Evolutionary conservation across 441 rosid genomes (phyloP), one percentile per base, ranked within the genome.

Genomic region (Populus hybrid): DNA sequence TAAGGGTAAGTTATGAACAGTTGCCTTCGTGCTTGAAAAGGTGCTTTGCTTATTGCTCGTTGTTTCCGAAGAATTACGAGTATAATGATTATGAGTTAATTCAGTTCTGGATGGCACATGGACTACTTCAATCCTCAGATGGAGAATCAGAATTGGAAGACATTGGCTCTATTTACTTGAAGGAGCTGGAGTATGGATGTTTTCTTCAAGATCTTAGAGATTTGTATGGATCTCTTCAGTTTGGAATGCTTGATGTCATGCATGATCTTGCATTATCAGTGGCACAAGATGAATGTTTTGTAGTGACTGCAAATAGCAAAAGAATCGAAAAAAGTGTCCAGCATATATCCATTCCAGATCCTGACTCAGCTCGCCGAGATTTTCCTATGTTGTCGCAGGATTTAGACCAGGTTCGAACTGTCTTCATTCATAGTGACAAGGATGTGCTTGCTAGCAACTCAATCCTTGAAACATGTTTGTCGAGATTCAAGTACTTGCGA

Each of bases 101-200:
- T 36, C 75, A 46, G 1, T 50, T 73, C 19, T 81, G 80, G 80
- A 77, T 77, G 75, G 83, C 69, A 10, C 67, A 74, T 12, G 80
- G 78, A 0, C 63, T 73, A 8, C 75, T 81, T 24, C 46, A 19
- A 12, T 34, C 72, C 0, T 6, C 6, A 6, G 9, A 8, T 4
- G 35, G 16, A 7, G 35, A 65, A 4, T 30, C 73, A 59, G 74
- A 72, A 24, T 57, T 40, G 66, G 80, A 81, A 65, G 67, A 69
- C n/a, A 50, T 50, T 50, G 59, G 59, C 59, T 16, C 59, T 16
- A 12, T 50, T 50, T 16, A 50, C 19, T 63, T 80, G 7, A 68
- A 57, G 9, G 77, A 80, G 14, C 42, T 80, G 40, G 19, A 11
- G 30, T 57, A 35, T 0, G 73, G 83, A 42, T 80, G 77, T 16